These are phyloP conservation scores for Kazachstania taianensis DNA, from an alignment of 805 yeast genomes.

Conservation along the genomic window DNA sequence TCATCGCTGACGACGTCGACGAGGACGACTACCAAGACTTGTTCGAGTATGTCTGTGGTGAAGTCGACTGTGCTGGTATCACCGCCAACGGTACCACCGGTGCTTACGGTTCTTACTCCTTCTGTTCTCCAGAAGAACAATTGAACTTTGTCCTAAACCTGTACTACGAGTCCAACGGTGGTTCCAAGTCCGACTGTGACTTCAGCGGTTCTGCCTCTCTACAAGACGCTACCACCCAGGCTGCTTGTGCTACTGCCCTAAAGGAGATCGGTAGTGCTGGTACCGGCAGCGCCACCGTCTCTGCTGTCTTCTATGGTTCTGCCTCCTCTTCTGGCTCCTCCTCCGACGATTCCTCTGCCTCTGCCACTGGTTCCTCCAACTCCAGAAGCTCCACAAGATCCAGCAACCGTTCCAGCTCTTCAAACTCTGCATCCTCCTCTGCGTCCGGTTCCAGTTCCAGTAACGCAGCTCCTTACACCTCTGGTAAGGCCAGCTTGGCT, in stretches of 20 bases:
- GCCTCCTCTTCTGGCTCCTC: conserved; percentile 14
- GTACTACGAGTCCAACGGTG: conserved; percentile 45
- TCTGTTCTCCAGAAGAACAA: conserved; percentile 57
- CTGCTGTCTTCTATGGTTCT: conserved; percentile 25
- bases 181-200: conserved; percentile 45
- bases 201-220: conserved; percentile 61
- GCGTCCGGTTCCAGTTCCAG: conserved; percentile 10
- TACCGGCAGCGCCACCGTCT: conserved; percentile 38
- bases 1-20: conserved; percentile 44
- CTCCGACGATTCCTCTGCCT: conserved; percentile 1
- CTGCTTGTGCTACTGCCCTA: conserved; percentile 47
- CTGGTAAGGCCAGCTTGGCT: conserved; percentile 4
- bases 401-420: neutral
- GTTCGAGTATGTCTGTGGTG: conserved; percentile 48
- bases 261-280: conserved; percentile 64
- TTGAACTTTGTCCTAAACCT: conserved; percentile 55
- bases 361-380: neutral
- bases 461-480: conserved; percentile 2
- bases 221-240: conserved; percentile 37
- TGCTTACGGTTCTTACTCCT: conserved; percentile 61
- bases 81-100: conserved; percentile 54
- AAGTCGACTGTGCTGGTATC: conserved; percentile 51
- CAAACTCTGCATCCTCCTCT: conserved; percentile 5
- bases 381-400: neutral
- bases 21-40: conserved; percentile 49